phyloP scores from a whole-genome alignment of 164 flowering plant species.

The Vitis cinerea region DNA sequence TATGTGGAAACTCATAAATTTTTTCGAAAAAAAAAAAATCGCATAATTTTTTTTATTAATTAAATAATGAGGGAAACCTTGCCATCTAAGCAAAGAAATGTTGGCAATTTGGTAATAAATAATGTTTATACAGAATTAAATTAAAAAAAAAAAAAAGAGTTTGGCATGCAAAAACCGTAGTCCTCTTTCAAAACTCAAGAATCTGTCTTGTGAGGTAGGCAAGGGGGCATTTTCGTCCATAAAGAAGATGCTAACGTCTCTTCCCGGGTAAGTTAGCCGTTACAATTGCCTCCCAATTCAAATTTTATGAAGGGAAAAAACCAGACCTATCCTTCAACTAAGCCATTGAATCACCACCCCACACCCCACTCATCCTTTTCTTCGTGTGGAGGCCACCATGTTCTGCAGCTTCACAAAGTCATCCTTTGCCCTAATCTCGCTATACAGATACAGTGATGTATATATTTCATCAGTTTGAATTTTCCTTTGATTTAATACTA shows the following conservation, averaged over 20 bases:
- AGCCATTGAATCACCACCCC: not conserved
- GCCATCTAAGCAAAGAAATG: too few species aligned
- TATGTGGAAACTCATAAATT: too few species aligned
- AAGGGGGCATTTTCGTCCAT: not conserved
- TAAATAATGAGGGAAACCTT: too few species aligned
- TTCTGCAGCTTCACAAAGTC: constrained; percentile 19
- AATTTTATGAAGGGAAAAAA: not conserved
- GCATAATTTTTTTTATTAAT: too few species aligned
- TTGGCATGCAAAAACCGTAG: too few species aligned
- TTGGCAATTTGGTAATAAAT: too few species aligned
- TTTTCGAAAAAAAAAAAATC: too few species aligned
- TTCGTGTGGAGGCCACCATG: constrained; percentile 11
- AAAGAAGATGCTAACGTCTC: not conserved
- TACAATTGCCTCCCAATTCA: constrained; percentile 11
- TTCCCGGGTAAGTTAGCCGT: constrained; percentile 9
- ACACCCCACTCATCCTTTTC: constrained; percentile 28
- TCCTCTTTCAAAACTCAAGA: too few species aligned
- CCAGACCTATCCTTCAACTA: not conserved
- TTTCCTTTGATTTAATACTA: not conserved
- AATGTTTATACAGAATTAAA: too few species aligned
- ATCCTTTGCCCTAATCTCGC: constrained; percentile 15
- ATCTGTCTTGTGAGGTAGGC: not conserved
- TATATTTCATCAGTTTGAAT: not conserved
- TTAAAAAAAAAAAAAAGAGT: too few species aligned
- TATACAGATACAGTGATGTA: not conserved